phyloP scores from a whole-genome alignment of 1,284 basidiomycete genomes.

The Cutaneotrichosporon dermatis region DNA sequence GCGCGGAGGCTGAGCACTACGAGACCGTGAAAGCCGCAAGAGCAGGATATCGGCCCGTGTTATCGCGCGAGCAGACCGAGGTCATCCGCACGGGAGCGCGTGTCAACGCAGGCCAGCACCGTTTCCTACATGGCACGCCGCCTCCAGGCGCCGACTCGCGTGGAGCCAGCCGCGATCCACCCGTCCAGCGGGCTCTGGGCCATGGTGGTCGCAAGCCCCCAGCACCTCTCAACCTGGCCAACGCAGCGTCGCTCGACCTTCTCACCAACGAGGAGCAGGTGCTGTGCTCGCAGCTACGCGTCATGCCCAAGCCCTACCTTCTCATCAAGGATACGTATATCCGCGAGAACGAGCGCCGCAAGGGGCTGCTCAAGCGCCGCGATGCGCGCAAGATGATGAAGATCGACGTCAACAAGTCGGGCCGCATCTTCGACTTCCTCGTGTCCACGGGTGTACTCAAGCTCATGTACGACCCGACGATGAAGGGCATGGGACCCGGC shows the following conservation, averaged over 20 bases:
- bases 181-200: constrained; percentile 28
- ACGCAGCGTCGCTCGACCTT: constrained; percentile 78
- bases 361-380: constrained; percentile 74
- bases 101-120: constrained; percentile 42
- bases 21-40: constrained; percentile 64
- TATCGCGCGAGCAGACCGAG: constrained; percentile 34
- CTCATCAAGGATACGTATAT: constrained; percentile 88
- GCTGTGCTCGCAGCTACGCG: constrained; percentile 80
- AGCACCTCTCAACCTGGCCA: constrained; percentile 73
- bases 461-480: constrained; percentile 39
- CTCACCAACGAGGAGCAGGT: constrained; percentile 78
- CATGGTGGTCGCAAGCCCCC: constrained; percentile 34
- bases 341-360: constrained; percentile 81
- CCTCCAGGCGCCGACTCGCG: constrained; percentile 19
- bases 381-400: constrained; percentile 81
- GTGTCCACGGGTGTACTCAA: constrained; percentile 42
- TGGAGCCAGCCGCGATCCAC: constrained; percentile 26
- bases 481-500: constrained; percentile 27
- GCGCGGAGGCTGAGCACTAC: constrained; percentile 84
- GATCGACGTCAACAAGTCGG: constrained; percentile 87
- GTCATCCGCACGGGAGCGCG: constrained; percentile 38
- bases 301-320: constrained; percentile 86
- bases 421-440: constrained; percentile 82
- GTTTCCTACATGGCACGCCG: constrained; percentile 36
- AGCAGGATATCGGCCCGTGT: constrained; percentile 37